phyloP scores from a whole-genome alignment of 225 moss, liverwort and hornwort species.

The Straminergon stramineum region DNA sequence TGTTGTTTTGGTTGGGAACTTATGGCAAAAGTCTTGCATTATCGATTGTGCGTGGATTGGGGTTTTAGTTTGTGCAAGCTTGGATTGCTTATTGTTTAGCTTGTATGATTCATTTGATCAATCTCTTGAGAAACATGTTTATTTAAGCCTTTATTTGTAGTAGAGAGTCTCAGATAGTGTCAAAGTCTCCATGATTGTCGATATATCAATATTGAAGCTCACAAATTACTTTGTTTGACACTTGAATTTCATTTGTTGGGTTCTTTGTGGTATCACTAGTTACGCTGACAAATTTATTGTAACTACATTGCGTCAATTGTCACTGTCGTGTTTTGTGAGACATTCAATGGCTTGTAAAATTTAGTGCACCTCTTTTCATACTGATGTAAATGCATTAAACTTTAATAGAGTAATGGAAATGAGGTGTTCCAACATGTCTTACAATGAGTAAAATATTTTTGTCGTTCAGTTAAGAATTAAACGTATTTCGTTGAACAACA shows the following conservation, averaged over 20 bases:
- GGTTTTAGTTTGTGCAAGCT: neutral
- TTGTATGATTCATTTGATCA: neutral
- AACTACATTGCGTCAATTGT: neutral
- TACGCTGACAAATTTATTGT: neutral
- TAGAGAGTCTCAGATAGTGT: no score
- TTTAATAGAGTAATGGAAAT: neutral
- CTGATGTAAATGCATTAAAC: neutral
- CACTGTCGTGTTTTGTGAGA: neutral
- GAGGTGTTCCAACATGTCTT: neutral
- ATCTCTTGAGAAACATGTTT: neutral
- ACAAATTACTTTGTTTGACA: neutral
- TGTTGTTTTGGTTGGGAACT: neutral
- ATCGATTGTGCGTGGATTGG: neutral
- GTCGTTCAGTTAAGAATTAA: neutral
- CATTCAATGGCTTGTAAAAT: no score
- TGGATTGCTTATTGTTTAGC: neutral
- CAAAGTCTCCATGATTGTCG: no score
- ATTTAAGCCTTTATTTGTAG: neutral
- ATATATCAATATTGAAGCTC: neutral
- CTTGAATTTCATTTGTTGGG: neutral
- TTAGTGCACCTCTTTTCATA: neutral
- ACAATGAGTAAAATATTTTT: neutral
- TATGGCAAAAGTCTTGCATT: neutral
- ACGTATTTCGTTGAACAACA: no score
- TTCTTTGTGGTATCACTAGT: no score